Base-by-base conservation (phyloP, 768 basidiomycete genomes). In the Sarcodon sp. region DNA sequence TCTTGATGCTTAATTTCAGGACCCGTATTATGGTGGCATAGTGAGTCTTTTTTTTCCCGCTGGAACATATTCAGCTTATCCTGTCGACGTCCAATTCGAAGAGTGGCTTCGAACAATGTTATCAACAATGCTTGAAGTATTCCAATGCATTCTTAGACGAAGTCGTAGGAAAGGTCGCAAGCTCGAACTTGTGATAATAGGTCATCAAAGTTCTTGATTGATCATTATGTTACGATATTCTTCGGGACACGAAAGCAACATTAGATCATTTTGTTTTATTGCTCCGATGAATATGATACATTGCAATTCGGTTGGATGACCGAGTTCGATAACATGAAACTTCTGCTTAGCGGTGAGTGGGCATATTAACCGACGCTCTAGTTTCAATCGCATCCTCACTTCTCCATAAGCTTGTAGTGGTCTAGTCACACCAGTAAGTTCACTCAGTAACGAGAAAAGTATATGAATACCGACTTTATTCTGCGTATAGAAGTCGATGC, bases 401-500 rank as follows among this genome's bases (percentile, higher is more conserved):
- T 57, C 80, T 83, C 93, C 93, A 97, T 18, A 97, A 75, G 49
- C 87, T 83, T 3, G 93, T 98, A 5, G 79, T 90, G 2, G 93
- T 97, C 90, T 89, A 48, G 15, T 35, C 55, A 16, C 41, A 44
- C 10, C 36, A 13, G 11, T 12, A 10, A n/a, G 10, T n/a, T 6
- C 39, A 2, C 36, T 45, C 10, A 43, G 15, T 2, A 16, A 27
- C 27, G 43, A 21, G 8, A n/a, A 16, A 6, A 36, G 12, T 4
- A 27, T 27, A 27, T 27, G 16, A 33, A 44, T 35, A 48, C 56
- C 49, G 54, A 78, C 84, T 80, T 96, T 97, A 64, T 90, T 84
- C 64, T 92, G 86, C 3, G 94, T 98, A 62, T 92, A 98, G 69
- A 98, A 98, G 62, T 87, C 87, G 66, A 97, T 76, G 21, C 88